phyloP scores from a whole-genome alignment of 208 protist genomes.

The Wallacemonas sp. region DNA sequence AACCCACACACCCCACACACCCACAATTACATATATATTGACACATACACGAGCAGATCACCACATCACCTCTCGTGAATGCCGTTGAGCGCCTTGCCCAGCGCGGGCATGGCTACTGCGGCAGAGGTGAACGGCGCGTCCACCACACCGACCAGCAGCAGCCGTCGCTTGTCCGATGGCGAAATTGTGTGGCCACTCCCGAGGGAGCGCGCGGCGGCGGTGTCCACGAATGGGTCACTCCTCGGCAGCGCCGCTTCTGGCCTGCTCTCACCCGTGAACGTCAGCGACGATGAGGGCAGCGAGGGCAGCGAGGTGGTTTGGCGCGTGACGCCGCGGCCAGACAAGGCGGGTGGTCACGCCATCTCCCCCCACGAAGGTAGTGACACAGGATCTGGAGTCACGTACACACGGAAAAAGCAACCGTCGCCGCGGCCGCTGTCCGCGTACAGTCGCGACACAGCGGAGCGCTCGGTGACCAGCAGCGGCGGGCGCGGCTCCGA shows the following conservation, averaged over 20 bases:
- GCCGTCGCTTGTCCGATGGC: conserved; percentile 1
- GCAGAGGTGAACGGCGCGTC: background rate
- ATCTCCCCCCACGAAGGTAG: background rate
- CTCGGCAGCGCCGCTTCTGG: background rate
- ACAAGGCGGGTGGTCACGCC: background rate
- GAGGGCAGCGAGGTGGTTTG: conserved; percentile 7
- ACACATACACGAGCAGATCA: too few relatives aligned
- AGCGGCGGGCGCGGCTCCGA: background rate
- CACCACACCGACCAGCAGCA: background rate
- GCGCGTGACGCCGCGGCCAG: conserved; percentile 5
- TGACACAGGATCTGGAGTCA: background rate
- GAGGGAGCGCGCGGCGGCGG: background rate
- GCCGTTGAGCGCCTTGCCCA: background rate
- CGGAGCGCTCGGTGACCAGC: background rate
- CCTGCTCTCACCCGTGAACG: background rate
- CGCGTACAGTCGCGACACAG: background rate
- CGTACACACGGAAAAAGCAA: conserved; percentile 7
- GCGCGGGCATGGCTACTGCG: background rate
- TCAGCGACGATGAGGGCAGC: background rate
- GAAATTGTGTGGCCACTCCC: conserved; percentile 11
- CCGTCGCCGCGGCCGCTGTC: background rate
- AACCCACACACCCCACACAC: background rate
- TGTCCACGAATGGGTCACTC: background rate
- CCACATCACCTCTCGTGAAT: too few relatives aligned
- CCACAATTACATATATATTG: background rate